Percentiles rank a stretch among this genome's conserved stretches.
phyloP scores from a whole-genome alignment of 495 filamentous ascomycete species.

The Staphylotrichum tortipilum region DNA sequence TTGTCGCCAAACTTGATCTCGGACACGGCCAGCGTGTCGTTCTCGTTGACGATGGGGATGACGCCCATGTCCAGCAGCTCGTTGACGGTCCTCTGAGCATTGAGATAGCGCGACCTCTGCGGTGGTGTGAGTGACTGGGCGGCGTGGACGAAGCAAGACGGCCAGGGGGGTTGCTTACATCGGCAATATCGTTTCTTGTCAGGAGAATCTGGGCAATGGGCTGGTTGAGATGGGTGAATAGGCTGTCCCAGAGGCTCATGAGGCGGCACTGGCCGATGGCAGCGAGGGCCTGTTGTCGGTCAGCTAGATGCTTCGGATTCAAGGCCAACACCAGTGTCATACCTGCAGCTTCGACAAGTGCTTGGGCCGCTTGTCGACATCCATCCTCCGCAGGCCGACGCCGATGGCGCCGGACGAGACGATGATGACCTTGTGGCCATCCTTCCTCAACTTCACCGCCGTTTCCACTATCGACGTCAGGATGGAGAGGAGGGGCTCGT shows the following conservation, averaged over 20 bases:
- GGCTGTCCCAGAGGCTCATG: slow-evolving; percentile 89
- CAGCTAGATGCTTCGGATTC: not conserved
- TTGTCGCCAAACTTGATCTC: slow-evolving; percentile 99
- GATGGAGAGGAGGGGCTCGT: slow-evolving; percentile 89
- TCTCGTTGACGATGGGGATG: slow-evolving; percentile 97
- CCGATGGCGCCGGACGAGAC: slow-evolving; percentile 97
- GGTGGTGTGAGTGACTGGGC: slow-evolving; percentile 2
- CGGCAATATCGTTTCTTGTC: slow-evolving; percentile 94
- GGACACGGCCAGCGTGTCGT: slow-evolving; percentile 90
- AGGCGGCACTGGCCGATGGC: slow-evolving; percentile 93
- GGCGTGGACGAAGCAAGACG: no score
- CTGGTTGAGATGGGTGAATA: slow-evolving; percentile 79
- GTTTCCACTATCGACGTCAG: slow-evolving; percentile 89
- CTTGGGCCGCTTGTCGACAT: slow-evolving; percentile 81
- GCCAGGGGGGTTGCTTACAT: slow-evolving; percentile 66
- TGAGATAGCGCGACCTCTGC: slow-evolving; percentile 85
- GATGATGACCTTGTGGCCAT: slow-evolving; percentile 89
- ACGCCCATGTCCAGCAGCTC: slow-evolving; percentile 92
- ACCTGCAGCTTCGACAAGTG: slow-evolving; percentile 78
- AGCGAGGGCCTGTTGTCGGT: slow-evolving; percentile 63
- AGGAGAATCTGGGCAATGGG: slow-evolving; percentile 91
- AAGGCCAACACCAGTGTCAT: no score
- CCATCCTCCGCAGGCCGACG: slow-evolving; percentile 80
- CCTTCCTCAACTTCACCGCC: slow-evolving; percentile 68
- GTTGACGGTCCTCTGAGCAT: slow-evolving; percentile 87